phyloP scores from a whole-genome alignment of 768 basidiomycete species.

The Suillus paluster region DNA sequence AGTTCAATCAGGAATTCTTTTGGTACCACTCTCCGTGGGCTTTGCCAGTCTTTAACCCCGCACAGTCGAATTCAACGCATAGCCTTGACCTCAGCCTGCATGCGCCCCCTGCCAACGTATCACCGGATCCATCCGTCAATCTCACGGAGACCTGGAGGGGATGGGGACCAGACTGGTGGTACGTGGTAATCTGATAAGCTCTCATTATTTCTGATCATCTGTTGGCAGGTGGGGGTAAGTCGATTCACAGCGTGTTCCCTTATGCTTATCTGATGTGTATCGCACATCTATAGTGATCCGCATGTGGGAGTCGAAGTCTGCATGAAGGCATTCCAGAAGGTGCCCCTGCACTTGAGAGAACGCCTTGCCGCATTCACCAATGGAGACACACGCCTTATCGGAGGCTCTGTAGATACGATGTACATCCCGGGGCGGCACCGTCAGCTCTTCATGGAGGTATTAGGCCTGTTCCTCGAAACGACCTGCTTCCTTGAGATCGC shows the following conservation, averaged over 20 bases:
- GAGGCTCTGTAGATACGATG: constrained; percentile 53
- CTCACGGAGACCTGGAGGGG: constrained; percentile 46
- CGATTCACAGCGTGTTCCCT: neutral
- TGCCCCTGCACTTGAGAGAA: constrained; percentile 40
- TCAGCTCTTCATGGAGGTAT: constrained; percentile 43
- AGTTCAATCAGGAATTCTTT: constrained; percentile 48
- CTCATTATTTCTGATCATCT: neutral
- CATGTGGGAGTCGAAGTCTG: constrained; percentile 50
- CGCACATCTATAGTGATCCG: constrained; percentile 37
- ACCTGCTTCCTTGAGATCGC: constrained; percentile 56
- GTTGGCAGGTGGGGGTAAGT: constrained; percentile 48
- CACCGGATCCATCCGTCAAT: constrained; percentile 43
- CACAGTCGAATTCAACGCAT: constrained; percentile 23
- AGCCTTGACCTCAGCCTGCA: constrained; percentile 32
- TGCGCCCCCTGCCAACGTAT: constrained; percentile 45
- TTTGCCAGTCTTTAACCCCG: constrained; percentile 45
- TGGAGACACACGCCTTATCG: constrained; percentile 44
- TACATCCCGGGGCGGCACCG: constrained; percentile 51
- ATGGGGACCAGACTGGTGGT: constrained; percentile 51
- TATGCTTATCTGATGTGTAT: constrained; percentile 4
- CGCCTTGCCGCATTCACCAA: constrained; percentile 40
- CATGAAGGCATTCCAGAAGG: constrained; percentile 44
- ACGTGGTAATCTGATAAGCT: constrained; percentile 14
- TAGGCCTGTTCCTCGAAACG: constrained; percentile 50
- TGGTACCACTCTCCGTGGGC: constrained; percentile 58